phyloP scores from a whole-genome alignment of 371 early-diverging fungal genomes.

The Fennellomyces sp. region DNA sequence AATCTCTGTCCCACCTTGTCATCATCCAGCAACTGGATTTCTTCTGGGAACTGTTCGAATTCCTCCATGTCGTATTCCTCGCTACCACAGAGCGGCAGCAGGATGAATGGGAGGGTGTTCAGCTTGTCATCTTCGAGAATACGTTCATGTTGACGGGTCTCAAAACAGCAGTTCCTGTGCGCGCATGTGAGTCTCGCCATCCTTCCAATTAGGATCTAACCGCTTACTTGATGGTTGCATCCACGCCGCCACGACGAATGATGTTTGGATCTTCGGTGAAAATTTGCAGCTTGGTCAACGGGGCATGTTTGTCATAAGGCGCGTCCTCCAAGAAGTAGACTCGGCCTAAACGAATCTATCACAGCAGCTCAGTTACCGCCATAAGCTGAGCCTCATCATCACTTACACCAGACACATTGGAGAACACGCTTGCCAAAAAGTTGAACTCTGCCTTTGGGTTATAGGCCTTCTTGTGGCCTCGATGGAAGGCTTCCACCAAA shows the following conservation, averaged over 20 bases:
- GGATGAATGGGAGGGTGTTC: conserved; percentile 83
- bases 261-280: conserved; percentile 83
- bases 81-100: conserved; percentile 90
- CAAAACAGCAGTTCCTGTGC: conserved; percentile 82
- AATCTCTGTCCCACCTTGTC: conserved; percentile 56
- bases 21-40: conserved; percentile 84
- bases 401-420: conserved; percentile 77
- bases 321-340: conserved; percentile 69
- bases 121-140: conserved; percentile 69
- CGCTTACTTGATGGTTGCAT: conserved; percentile 78
- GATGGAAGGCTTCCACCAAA: conserved; percentile 84
- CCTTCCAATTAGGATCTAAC: neutral
- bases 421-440: conserved; percentile 92
- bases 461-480: conserved; percentile 74
- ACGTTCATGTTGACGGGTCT: conserved; percentile 66
- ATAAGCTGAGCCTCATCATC: no score
- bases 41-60: conserved; percentile 92
- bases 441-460: conserved; percentile 84
- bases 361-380: neutral
- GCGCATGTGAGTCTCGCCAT: no score
- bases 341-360: conserved; percentile 69
- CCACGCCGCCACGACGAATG: conserved; percentile 89
- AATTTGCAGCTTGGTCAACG: conserved; percentile 83
- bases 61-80: conserved; percentile 92
- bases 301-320: conserved; percentile 57